Base-by-base conservation (phyloP, 2,329 filamentous ascomycete genomes). In the Chaetomium sp. region DNA sequence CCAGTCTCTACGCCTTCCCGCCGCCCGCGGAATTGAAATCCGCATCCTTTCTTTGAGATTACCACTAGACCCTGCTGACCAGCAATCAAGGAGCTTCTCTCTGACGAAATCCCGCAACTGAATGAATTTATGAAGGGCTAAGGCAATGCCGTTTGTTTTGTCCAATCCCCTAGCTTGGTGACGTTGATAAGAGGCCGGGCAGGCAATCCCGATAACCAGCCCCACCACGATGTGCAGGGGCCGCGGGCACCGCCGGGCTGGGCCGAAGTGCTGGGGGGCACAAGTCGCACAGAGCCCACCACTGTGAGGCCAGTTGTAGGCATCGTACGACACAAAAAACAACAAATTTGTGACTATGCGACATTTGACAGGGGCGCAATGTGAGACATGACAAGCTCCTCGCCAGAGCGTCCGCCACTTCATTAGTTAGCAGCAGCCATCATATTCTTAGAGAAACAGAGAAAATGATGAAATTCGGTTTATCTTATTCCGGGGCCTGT, bases 1-100 rank as follows among this genome's bases (percentile, higher is more conserved):
- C 53, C 53, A 56, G 8, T 9, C 2, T 60, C 58, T 55, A 45
- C 63, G 31, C 56, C 50, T 60, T 60, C 54, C 33, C 55, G 57
- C 45, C 51, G n/a, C 35, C 57, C 50, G 8, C 51, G 60, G 64
- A 8, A 45, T 50, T n/a, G 56, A 56, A 21, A 27, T 47, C 33
- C 19, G 19, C 45, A 35, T 3, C 33, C 10, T 47, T 23, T 3
- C n/a, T 47, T 21, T 21, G 45, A 47, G n/a, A 47, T 23, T 23
- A 13, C 51, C 51, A 16, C 49, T 27, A 13, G 27, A 51, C 10
- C 21, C 27, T 16, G 21, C 21, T 25, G 49, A 27, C 10, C 6
- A 16, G 49, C 49, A 51, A 25, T 51, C 23, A 7, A 16, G 27
- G 23, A 51, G 13, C 23, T 5, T 21, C 6, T 5, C 8, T 47